Evolutionary conservation across 1,284 basidiomycete genomes (phyloP).

Genomic region (Lentinula novae-zelandiae): DNA sequence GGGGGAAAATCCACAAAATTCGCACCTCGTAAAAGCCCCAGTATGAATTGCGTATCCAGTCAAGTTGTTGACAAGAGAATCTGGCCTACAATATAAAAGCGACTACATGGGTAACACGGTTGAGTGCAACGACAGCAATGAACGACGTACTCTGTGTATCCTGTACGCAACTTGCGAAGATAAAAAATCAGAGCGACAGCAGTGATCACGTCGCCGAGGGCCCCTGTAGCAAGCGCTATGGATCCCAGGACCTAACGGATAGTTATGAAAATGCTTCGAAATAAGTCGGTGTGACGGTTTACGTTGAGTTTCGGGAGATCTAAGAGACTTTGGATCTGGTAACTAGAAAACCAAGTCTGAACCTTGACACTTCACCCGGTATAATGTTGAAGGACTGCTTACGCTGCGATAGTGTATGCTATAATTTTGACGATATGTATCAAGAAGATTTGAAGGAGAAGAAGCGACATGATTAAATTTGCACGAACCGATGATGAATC

Average conservation of each 20-base stretch:
- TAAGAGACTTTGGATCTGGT: conserved; percentile 3
- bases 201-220: conserved; percentile 12
- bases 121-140: neutral
- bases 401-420: conserved; percentile 6
- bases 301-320: conserved; percentile 11
- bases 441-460: neutral
- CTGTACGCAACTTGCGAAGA: conserved; percentile 13
- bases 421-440: neutral
- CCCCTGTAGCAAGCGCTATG: conserved; percentile 11
- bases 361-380: neutral
- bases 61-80: neutral
- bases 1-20: neutral
- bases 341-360: neutral
- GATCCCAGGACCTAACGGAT: conserved; percentile 10
- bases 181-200: conserved; percentile 13
- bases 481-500: neutral
- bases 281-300: neutral
- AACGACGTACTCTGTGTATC: conserved; percentile 9
- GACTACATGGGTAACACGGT: too few species aligned
- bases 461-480: neutral
- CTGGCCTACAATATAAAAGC: neutral
- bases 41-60: conserved; percentile 11
- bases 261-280: neutral
- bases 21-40: conserved; percentile 11
- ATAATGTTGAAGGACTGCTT: neutral